Evolutionary conservation across 202 grass and related monocot species (phyloP), one percentile per base, ranked within the genome.

Genomic region (Musa balbisiana): DNA sequence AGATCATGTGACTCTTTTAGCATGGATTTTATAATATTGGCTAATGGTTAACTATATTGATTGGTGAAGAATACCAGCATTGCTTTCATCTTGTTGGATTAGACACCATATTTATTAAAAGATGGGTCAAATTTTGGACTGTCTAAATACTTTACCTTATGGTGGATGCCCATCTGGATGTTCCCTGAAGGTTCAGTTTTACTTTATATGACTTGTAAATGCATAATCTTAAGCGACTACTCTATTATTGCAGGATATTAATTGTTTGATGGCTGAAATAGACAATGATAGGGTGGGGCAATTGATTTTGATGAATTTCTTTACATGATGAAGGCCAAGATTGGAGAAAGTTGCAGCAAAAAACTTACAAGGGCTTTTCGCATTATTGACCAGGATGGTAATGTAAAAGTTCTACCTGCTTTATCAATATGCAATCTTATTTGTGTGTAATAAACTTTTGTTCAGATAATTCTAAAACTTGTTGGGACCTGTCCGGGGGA

Each of bases 281-380:
- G 95, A 98, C 80, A 92, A 98, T 85, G 87, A 94, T 84, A 83
- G 3, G 94, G 89, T 65, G 91, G 95, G 60, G 87, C 91, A 5
- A 98, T 94, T 51, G 95, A 94, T 71, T 94, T 92, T 16, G 89
- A 94, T 81, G 91, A 98, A 75, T 98, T 98, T 74, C 87, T 94
- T 75, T 82, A 90, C 75, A 98, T 98, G 91, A 94, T 92, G 87
- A 98, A 87, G 26, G 87, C 89, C 54, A 98, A 98, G 81, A 92
- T 98, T 71, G 91, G 89, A 68, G 95, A 98, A 78, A 98, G 91
- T 77, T 87, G 92, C 70, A 89, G 73, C 73, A 92, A 90, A 86
- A 89, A 94, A 73, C 91, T 98, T 73, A 33, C 72, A 51, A 92
- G 91, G 77, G 95, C 95, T 65, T 98, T 98, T 87, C 63, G 64